Evolutionary conservation across 2,329 filamentous ascomycete genomes (phyloP).

Genomic region (Colletotrichum lentis): DNA sequence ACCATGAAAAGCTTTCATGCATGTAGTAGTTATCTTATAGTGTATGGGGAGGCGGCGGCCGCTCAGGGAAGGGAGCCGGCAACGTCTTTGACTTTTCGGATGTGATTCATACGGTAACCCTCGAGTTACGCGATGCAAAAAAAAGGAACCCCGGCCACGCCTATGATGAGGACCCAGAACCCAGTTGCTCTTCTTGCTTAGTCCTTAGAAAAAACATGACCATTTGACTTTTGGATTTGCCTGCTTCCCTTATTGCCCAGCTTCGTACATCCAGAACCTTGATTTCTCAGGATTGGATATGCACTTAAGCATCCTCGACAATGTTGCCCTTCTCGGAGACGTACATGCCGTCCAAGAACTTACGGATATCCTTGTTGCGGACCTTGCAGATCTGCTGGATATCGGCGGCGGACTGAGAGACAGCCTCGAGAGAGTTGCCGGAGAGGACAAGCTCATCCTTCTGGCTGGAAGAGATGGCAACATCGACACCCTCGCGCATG

Average conservation of each 20-base stretch:
- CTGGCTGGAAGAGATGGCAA: conserved; percentile 87
- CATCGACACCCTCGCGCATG: conserved; percentile 90
- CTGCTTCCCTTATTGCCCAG: conserved; percentile 12
- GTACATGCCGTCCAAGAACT: conserved; percentile 99
- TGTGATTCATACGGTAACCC: conserved; percentile 20
- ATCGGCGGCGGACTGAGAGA: conserved; percentile 97
- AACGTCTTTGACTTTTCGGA: conserved; percentile 14
- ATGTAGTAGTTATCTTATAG: not conserved
- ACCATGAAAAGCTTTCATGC: conserved; percentile 17
- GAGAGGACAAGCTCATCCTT: conserved; percentile 96
- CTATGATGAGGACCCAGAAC: conserved; percentile 21
- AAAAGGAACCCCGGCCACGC: conserved; percentile 17
- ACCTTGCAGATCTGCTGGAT: conserved; percentile 99
- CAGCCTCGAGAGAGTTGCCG: conserved; percentile 96
- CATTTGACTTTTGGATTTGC: conserved; percentile 16
- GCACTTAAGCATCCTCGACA: conserved; percentile 69
- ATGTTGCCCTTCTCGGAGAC: conserved; percentile 99
- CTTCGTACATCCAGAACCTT: conserved; percentile 5
- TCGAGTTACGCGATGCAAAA: conserved; percentile 15
- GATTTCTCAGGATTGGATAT: not conserved
- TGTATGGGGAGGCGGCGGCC: not conserved
- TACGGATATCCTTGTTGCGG: conserved; percentile 99
- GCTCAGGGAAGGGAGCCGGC: conserved; percentile 12
- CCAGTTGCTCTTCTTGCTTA: conserved; percentile 11
- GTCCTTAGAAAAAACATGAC: conserved; percentile 19